A percentile compares a stretch with the other conserved stretches of the same genome.
phyloP scores from a whole-genome alignment of 371 early-diverging fungal species.

The Synchytrium microbalum region DNA sequence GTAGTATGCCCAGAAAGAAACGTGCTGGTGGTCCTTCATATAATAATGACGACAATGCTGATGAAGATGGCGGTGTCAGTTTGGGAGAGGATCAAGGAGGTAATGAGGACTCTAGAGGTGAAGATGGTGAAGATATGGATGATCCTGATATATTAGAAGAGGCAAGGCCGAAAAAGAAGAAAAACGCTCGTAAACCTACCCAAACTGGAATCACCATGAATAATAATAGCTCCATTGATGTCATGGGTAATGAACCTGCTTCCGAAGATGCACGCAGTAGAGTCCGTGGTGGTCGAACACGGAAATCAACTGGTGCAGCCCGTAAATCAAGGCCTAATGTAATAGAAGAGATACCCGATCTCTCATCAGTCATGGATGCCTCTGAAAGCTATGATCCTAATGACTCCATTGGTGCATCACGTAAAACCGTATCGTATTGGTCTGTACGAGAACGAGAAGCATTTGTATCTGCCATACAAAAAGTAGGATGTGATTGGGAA shows the following conservation, averaged over 20 bases:
- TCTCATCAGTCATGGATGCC: neutral
- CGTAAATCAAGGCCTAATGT: neutral
- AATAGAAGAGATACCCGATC: neutral
- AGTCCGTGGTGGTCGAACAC: neutral
- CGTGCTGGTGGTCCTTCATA: neutral
- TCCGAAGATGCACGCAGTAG: neutral
- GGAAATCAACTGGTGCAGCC: neutral
- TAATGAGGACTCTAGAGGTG: neutral
- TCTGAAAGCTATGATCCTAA: neutral
- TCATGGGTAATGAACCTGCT: neutral
- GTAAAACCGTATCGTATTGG: slow-evolving; percentile 67
- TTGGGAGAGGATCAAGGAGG: neutral
- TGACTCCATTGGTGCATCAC: neutral
- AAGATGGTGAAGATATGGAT: neutral
- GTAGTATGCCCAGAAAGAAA: neutral
- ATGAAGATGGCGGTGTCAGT: neutral
- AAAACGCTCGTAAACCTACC: neutral
- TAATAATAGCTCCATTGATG: neutral
- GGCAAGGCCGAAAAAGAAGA: neutral
- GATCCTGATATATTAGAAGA: neutral
- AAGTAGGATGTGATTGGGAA: slow-evolving; percentile 72
- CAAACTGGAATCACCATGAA: neutral
- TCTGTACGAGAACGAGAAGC: slow-evolving; percentile 67
- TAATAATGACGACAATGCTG: neutral
- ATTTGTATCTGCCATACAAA: slow-evolving; percentile 52